phyloP scores from a whole-genome alignment of 352 stramenopile genomes.

The Aphanomyces cochlioides region DNA sequence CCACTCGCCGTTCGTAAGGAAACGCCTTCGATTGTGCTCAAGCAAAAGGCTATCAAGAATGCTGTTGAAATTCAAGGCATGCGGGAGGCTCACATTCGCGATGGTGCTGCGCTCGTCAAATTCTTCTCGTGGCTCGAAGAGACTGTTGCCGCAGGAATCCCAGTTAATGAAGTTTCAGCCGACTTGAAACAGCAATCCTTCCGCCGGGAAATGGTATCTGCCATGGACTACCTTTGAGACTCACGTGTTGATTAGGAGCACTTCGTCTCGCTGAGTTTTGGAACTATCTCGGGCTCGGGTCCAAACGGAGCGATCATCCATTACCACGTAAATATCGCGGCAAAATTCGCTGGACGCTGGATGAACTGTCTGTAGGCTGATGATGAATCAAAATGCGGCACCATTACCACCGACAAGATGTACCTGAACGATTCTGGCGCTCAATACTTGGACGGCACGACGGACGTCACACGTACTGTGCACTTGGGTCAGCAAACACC shows the following conservation, averaged over 20 bases:
- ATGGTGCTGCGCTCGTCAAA: slow-evolving; percentile 92
- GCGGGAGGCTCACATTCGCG: slow-evolving; percentile 91
- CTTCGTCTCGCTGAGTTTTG: slow-evolving; percentile 94
- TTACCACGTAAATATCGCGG: slow-evolving; percentile 46
- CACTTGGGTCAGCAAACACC: slow-evolving; percentile 92
- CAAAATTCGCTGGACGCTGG: no score
- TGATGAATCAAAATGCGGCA: slow-evolving; percentile 59
- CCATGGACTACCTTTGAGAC: neutral
- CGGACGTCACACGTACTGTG: slow-evolving; percentile 98
- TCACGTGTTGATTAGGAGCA: slow-evolving; percentile 44
- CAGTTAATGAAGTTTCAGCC: slow-evolving; percentile 80
- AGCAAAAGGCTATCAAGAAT: slow-evolving; percentile 92
- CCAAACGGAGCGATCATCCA: slow-evolving; percentile 97
- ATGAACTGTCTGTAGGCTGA: slow-evolving; percentile 46
- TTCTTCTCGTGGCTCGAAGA: slow-evolving; percentile 93
- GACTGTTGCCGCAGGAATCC: slow-evolving; percentile 49
- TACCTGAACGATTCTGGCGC: slow-evolving; percentile 98
- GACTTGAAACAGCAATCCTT: slow-evolving; percentile 89
- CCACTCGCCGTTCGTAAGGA: slow-evolving; percentile 68
- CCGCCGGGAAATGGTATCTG: slow-evolving; percentile 56
- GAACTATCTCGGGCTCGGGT: slow-evolving; percentile 96
- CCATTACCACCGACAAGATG: slow-evolving; percentile 90
- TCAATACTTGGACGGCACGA: slow-evolving; percentile 98
- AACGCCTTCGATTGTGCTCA: slow-evolving; percentile 71
- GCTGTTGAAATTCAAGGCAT: slow-evolving; percentile 94